Percentiles rank a stretch among this genome's conserved stretches.
phyloP scores from a whole-genome alignment of 176 grass and related monocot species.

The Thinopyrum elongatum region DNA sequence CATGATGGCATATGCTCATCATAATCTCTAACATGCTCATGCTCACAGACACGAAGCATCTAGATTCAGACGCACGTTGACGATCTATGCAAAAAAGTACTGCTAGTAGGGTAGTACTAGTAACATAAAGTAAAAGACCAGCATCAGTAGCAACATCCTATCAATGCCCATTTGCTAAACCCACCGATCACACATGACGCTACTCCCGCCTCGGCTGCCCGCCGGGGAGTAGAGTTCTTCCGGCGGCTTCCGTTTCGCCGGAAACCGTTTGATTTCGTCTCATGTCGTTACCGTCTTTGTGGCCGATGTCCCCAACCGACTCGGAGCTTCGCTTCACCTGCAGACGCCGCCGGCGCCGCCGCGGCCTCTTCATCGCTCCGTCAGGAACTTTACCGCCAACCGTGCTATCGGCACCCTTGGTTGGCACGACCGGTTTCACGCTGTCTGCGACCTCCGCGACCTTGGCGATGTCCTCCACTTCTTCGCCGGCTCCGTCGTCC shows the following conservation, averaged over 20 bases:
- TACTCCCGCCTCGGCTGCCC: conserved; percentile 86
- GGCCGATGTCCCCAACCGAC: conserved; percentile 1
- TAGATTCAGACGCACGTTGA: too few species aligned
- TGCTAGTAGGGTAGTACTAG: too few species aligned
- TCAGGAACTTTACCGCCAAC: not conserved
- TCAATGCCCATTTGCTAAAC: conserved; percentile 17
- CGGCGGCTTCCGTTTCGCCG: conserved; percentile 71
- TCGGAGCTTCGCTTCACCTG: conserved; percentile 23
- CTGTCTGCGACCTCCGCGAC: conserved; percentile 39
- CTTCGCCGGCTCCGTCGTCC: conserved; percentile 34
- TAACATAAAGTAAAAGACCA: not conserved
- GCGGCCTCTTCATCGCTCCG: conserved; percentile 33
- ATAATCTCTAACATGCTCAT: too few species aligned
- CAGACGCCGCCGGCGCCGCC: conserved; percentile 13
- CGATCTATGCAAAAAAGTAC: too few species aligned
- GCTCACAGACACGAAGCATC: not conserved
- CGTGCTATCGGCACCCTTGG: conserved; percentile 26
- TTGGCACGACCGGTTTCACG: conserved; percentile 1
- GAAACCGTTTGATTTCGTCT: conserved; percentile 48
- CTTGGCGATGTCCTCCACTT: conserved; percentile 18
- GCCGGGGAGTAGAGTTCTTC: conserved; percentile 68
- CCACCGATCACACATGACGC: conserved; percentile 17
- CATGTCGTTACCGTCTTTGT: conserved; percentile 7
- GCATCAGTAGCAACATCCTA: not conserved
- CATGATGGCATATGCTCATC: too few species aligned